phyloP scores from a whole-genome alignment of 2,329 filamentous ascomycete species.

The Phaeosphaeria sp. region DNA sequence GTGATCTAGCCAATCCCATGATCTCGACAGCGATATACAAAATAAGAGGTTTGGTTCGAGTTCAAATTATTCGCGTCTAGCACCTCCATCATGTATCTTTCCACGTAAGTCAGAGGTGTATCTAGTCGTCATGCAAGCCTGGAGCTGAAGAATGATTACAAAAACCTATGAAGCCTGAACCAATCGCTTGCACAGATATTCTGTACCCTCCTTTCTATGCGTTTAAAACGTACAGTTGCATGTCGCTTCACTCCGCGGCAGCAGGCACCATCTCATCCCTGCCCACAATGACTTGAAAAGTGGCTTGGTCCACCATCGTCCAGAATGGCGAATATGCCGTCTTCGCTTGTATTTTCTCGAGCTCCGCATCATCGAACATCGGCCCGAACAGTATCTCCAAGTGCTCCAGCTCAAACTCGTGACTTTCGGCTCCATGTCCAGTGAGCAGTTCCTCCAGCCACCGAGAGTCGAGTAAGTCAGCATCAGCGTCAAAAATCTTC shows the following conservation, averaged over 20 bases:
- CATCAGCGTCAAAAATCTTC: constrained; percentile 16
- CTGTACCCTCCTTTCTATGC: no score
- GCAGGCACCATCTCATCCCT: neutral
- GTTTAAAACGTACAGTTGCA: no score
- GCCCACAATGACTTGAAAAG: neutral
- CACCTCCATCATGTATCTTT: no score
- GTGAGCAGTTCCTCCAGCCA: constrained; percentile 16
- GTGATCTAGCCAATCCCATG: no score
- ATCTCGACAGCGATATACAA: no score
- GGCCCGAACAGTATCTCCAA: constrained; percentile 12
- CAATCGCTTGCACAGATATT: no score
- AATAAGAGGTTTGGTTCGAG: no score
- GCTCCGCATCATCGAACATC: neutral
- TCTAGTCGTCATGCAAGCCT: no score
- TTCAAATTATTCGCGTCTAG: no score
- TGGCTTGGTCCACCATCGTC: neutral
- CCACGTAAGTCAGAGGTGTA: no score
- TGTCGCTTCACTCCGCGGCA: neutral
- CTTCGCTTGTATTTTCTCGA: neutral
- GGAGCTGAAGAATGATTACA: no score
- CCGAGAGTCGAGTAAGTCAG: constrained; percentile 2
- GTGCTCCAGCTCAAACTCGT: constrained; percentile 6
- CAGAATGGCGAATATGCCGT: neutral
- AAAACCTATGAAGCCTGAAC: no score
- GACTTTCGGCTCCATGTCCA: constrained; percentile 1